Evolutionary conservation across 306 rosid genomes (phyloP), one percentile per base, ranked within the genome.

Genomic region (Astragalus glycyphyllos): DNA sequence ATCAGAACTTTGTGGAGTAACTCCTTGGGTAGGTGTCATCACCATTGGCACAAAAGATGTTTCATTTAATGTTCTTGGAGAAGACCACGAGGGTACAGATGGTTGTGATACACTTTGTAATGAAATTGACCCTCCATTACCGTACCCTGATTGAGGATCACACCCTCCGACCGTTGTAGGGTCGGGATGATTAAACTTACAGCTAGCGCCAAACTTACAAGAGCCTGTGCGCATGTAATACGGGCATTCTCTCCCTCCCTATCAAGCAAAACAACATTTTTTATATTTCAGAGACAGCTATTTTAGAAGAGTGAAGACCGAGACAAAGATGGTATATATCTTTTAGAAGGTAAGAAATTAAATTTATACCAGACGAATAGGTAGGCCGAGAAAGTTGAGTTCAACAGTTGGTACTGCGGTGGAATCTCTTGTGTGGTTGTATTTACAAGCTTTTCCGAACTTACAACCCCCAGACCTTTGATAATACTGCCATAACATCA

Each of bases 111-210:
- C 85, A 60, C 84, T 91, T 77, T 81, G 84, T 32, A 89, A 72
- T 35, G 89, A 37, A 69, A 75, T 70, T 35, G 84, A 76, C 32
- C 82, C 87, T 6, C 90, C 91, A 73, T 87, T 91, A 59, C 80
- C 81, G 77, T 20, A 84, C 53, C 91, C 85, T 16, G 94, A 69
- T 15, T 86, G 71, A 55, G 87, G 66, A 59, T 91, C 88, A 46
- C 82, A 11, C 80, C 86, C 87, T 45, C 84, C 91, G 11, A 80
- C 85, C 58, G 86, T 61, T 65, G 89, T 87, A 67, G 99, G 99
- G 77, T 95, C 97, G 12, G 99, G 99, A 71, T 95, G 99, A 79
- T 95, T 95, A 77, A 87, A 95, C 89, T 73, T 89, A 86, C 99
- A 91, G 91, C 83, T 86, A 8, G 85, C 73, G 62, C 96, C 99